Base-by-base conservation (phyloP, 495 filamentous ascomycete species). In the Talaromyces ruber region DNA sequence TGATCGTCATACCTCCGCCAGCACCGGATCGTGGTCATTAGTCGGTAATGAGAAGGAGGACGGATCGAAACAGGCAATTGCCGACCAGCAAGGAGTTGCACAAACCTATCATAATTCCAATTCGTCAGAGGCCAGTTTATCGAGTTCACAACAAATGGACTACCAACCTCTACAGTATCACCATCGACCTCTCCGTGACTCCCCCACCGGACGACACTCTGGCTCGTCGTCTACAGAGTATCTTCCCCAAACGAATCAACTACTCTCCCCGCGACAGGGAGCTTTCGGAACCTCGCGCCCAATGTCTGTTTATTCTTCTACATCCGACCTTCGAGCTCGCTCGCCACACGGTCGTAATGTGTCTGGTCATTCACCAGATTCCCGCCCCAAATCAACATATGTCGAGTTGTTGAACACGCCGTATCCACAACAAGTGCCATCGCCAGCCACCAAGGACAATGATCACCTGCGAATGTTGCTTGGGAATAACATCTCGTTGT, bases 361-460 rank as follows among this genome's bases (percentile, higher is more conserved):
- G 6, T 89, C 88, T 1, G 75, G 81, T 8, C 80, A 88, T 47
- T 89, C 86, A 5, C 88, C 91, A 5, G 91, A 94, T 60, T 85
- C 79, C 37, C 81, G 94, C 50, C 87, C 91, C 2, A 74, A 84
- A 14, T 96, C 94, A 0, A 60, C 59, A 21, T 95, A 93, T 71
- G 80, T 93, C 22, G 92, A 98, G 69, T 79, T 97, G 14, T 81
- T 97, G 60, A 92, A 96, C 67, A 82, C 91, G 6, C 88, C 92
- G 0, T 97, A 98, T 68, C 89, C 90, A 16, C 91, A 96, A 70
- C 90, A 89, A 25, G 85, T 88, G 4, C 89, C 92, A 11, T 86
- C 86, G 2, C 84, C 88, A 0, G 69, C 83, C n/a, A 84, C 86
- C 64, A 79, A 91, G 60, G 89, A 95, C 70, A 94, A 96, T 66